phyloP scores from a whole-genome alignment of 176 grass and related monocot species.

The Bolboschoenus planiculmis region DNA sequence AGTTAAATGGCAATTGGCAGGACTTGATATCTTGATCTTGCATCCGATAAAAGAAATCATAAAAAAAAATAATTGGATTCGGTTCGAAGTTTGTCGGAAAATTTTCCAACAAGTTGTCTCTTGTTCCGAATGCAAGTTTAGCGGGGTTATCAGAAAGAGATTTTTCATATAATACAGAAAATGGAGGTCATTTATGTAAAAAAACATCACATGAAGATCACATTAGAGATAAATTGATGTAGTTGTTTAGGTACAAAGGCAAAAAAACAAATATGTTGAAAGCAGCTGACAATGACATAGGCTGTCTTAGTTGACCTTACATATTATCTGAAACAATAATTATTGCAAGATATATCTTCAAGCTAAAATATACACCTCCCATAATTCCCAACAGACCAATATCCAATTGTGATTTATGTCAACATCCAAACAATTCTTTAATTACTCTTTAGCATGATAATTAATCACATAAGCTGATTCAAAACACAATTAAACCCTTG shows the following conservation, averaged over 20 bases:
- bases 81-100: not conserved
- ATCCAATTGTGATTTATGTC: too few species aligned
- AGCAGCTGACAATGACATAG: too few species aligned
- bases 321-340: too few species aligned
- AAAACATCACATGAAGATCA: not conserved
- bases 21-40: not conserved
- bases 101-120: too few species aligned
- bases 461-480: not conserved
- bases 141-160: too few species aligned
- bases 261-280: too few species aligned
- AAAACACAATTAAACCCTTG: not conserved
- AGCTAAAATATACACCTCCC: too few species aligned
- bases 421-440: not conserved
- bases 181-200: not conserved
- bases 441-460: not conserved
- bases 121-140: too few species aligned
- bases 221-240: not conserved
- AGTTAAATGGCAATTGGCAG: not conserved
- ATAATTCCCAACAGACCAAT: too few species aligned
- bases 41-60: not conserved
- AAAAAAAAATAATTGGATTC: not conserved
- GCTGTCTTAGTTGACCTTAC: too few species aligned
- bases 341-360: too few species aligned
- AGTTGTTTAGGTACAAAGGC: not conserved
- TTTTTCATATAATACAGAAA: too few species aligned